Base-by-base conservation (phyloP, 495 filamentous ascomycete species). In the Penicillium bialowiezense region DNA sequence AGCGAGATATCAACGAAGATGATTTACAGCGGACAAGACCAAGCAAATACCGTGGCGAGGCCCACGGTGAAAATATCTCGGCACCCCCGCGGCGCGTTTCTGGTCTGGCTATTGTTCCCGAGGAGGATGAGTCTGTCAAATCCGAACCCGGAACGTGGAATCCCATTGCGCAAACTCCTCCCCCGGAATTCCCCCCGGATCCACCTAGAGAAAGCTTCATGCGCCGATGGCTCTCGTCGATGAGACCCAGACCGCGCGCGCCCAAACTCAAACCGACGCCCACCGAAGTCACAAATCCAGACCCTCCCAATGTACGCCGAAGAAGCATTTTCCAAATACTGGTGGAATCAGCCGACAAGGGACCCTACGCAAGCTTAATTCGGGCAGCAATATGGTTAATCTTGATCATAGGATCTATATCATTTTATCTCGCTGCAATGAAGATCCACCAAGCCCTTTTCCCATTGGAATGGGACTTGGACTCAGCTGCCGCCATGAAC, bases 1-100 rank as follows among this genome's bases (percentile, higher is more conserved):
- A 76, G 29, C 70, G 73, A n/a, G 65, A 71, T 34, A 57, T 74
- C 41, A 66, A 74, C 32, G 62, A 67, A 7, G 71, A 73, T 46
- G 50, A 71, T 23, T 36, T 76, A 7, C 64, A 68, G 52, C 59
- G 71, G 21, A 70, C 68, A 24, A 56, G 63, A 17, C 59, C 66
- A 29, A 54, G 58, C 41, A 51, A 56, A 34, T 65, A 57, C 40
- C 52, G 44, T 14, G 48, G 55, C 15, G 57, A 55, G 10, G 41
- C 41, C 2, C 67, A 64, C 17, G 69, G 69, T 1, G 57, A 51
- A 28, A 72, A 68, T 23, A 73, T 76, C 21, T 68, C 60, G 3
- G 63, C 61, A 13, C 70, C 73, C 1, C 73, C 73, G 50, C 71
- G 71, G 35, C 67, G 72, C 5, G 51, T 68, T 17, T 75, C 72